Conservation (phyloP, 2,329 filamentous ascomycete species). For the Talaromyces albobiverticillius region DNA sequence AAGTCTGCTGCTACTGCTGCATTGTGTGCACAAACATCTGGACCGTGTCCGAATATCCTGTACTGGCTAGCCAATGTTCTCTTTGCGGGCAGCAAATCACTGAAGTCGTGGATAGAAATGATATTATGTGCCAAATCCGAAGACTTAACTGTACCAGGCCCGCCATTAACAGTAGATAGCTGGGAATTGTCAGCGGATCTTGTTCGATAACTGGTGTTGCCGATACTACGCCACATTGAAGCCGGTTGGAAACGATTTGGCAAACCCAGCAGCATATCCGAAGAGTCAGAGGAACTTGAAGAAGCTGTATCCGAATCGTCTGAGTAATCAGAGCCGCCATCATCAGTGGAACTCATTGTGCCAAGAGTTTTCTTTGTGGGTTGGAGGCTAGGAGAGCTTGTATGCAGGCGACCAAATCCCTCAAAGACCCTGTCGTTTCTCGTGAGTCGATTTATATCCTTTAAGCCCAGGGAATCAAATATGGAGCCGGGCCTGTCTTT, state of each 20-base stretch:
- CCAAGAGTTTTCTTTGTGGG: slow-evolving; percentile 21
- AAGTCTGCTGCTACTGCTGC: slow-evolving; percentile 70
- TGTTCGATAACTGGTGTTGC: slow-evolving; percentile 53
- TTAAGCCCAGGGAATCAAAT: slow-evolving; percentile 47
- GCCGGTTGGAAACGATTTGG: slow-evolving; percentile 50
- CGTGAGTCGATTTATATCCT: slow-evolving; percentile 47
- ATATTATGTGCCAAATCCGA: slow-evolving; percentile 60
- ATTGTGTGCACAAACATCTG: slow-evolving; percentile 82
- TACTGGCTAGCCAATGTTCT: slow-evolving; percentile 74
- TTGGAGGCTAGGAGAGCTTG: slow-evolving; percentile 44
- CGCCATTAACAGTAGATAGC: slow-evolving; percentile 46
- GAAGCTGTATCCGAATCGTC: slow-evolving; percentile 60
- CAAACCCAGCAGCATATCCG: slow-evolving; percentile 43
- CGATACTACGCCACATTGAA: slow-evolving; percentile 49
- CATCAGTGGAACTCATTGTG: slow-evolving; percentile 43
- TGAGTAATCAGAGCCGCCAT: slow-evolving; percentile 44
- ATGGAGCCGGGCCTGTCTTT: slow-evolving; percentile 50
- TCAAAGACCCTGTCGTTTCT: slow-evolving; percentile 58
- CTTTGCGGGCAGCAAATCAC: slow-evolving; percentile 73
- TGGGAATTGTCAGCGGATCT: slow-evolving; percentile 48
- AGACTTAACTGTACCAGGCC: slow-evolving; percentile 22
- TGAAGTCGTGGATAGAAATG: slow-evolving; percentile 70
- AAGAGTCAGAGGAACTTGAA: slow-evolving; percentile 50
- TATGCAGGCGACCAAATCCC: slow-evolving; percentile 60
- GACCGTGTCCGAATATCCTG: slow-evolving; percentile 75